These are phyloP conservation scores for Puccinellia tenuiflora DNA, from an alignment of 176 grass and related monocot genomes.

Conservation along the genomic window DNA sequence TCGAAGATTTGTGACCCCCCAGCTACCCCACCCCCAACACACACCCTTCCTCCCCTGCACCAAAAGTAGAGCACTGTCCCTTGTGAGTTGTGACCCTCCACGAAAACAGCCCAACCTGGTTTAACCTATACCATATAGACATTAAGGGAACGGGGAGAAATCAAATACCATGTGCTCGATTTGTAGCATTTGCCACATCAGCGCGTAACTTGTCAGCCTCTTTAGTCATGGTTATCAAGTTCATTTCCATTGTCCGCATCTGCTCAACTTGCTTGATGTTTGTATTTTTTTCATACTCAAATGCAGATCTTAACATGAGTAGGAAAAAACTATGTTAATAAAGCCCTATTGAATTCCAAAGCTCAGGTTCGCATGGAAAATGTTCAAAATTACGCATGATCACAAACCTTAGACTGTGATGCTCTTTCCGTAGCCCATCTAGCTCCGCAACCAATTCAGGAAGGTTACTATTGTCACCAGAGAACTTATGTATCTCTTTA, in stretches of 20 bases:
- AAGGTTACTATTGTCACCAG: slow-evolving; percentile 48
- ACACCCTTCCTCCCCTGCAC: neutral
- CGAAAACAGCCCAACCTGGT: neutral
- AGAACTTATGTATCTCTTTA: slow-evolving; percentile 63
- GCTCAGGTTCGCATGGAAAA: slow-evolving; percentile 14
- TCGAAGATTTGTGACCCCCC: too few relatives aligned
- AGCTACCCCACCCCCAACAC: neutral
- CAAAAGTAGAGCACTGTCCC: neutral
- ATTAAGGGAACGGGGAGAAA: neutral
- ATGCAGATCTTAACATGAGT: slow-evolving; percentile 44
- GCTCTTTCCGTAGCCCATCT: slow-evolving; percentile 73
- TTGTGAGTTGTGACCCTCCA: neutral
- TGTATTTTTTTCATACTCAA: slow-evolving; percentile 84
- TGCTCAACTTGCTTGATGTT: slow-evolving; percentile 83
- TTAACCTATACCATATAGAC: neutral
- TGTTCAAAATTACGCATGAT: slow-evolving; percentile 1
- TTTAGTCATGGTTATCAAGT: slow-evolving; percentile 77
- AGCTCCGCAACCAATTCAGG: slow-evolving; percentile 61
- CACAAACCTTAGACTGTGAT: slow-evolving; percentile 73
- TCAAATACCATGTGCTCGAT: slow-evolving; percentile 45
- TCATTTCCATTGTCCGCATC: slow-evolving; percentile 79
- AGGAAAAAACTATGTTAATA: slow-evolving; percentile 18
- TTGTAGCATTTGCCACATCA: slow-evolving; percentile 59
- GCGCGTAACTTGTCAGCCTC: slow-evolving; percentile 67
- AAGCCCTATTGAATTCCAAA: slow-evolving; percentile 1